Conservation (phyloP, 768 basidiomycete species). For the Russula ochroleuca region DNA sequence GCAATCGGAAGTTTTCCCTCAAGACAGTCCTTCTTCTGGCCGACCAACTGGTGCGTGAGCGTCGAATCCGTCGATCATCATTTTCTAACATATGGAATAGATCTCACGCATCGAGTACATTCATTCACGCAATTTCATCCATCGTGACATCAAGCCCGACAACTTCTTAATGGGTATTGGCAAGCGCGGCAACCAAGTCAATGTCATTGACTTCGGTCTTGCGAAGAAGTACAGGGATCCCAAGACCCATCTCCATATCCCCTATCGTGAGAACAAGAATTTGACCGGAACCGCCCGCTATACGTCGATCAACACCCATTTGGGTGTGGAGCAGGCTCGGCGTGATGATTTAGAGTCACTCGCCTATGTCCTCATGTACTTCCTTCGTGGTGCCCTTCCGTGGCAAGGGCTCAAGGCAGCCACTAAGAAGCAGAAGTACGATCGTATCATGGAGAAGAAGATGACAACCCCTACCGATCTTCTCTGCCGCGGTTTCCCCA, state of each 20-base stretch:
- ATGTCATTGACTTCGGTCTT: conserved; percentile 96
- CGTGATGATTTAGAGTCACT: conserved; percentile 98
- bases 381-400: conserved; percentile 94
- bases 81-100: conserved; percentile 39
- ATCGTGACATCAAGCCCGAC: conserved; percentile 98
- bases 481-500: conserved; percentile 98
- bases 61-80: neutral
- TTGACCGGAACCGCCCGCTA: conserved; percentile 98
- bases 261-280: conserved; percentile 99
- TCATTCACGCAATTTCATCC: conserved; percentile 98
- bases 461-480: conserved; percentile 98
- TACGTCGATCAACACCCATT: conserved; percentile 98
- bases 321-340: conserved; percentile 97
- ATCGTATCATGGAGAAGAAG: conserved; percentile 99
- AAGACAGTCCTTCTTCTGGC: conserved; percentile 97
- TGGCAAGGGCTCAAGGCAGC: conserved; percentile 99
- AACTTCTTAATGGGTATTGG: conserved; percentile 99
- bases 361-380: conserved; percentile 99
- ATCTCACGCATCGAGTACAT: conserved; percentile 99
- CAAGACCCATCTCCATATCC: conserved; percentile 99
- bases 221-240: conserved; percentile 99
- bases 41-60: conserved; percentile 78
- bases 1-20: conserved; percentile 94
- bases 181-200: conserved; percentile 99
- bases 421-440: conserved; percentile 99